Percentiles rank a stretch among this genome's conserved stretches.
These are phyloP conservation scores for Cladosporium colombiae DNA, from an alignment of 2,329 filamentous ascomycete genomes.

Conservation along the genomic window DNA sequence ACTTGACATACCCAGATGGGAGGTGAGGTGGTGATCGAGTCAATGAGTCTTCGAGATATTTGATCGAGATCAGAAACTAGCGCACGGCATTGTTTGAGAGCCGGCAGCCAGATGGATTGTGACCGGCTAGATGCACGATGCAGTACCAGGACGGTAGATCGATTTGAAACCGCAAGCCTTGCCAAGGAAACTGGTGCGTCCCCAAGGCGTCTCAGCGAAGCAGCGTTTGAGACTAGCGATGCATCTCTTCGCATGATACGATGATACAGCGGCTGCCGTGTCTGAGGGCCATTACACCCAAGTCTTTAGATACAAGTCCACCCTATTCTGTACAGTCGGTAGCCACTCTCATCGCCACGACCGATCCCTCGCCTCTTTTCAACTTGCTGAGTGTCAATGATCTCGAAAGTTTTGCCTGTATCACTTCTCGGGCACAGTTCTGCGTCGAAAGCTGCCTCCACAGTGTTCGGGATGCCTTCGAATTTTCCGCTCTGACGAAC, in stretches of 20 bases:
- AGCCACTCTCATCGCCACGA: slow-evolving; percentile 1
- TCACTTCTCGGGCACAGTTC: neutral
- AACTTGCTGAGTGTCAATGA: neutral
- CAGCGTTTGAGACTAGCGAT: neutral
- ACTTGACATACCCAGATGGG: neutral
- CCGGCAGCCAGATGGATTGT: neutral
- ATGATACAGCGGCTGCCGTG: neutral
- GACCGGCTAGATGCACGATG: neutral
- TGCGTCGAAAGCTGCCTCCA: neutral
- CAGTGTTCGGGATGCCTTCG: neutral
- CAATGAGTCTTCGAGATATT: too few relatives aligned
- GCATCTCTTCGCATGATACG: neutral
- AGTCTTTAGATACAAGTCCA: neutral
- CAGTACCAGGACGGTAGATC: neutral
- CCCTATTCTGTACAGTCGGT: neutral
- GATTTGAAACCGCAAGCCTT: neutral
- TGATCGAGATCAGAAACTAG: neutral
- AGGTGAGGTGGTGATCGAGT: neutral
- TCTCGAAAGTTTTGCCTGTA: neutral
- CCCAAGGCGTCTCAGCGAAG: neutral
- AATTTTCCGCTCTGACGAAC: neutral
- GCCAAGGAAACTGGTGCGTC: neutral
- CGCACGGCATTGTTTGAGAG: too few relatives aligned
- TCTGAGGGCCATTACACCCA: neutral
- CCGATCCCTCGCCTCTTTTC: slow-evolving; percentile 4